phyloP scores from a whole-genome alignment of 371 early-diverging fungal species.

The Apophysomyces sp. region DNA sequence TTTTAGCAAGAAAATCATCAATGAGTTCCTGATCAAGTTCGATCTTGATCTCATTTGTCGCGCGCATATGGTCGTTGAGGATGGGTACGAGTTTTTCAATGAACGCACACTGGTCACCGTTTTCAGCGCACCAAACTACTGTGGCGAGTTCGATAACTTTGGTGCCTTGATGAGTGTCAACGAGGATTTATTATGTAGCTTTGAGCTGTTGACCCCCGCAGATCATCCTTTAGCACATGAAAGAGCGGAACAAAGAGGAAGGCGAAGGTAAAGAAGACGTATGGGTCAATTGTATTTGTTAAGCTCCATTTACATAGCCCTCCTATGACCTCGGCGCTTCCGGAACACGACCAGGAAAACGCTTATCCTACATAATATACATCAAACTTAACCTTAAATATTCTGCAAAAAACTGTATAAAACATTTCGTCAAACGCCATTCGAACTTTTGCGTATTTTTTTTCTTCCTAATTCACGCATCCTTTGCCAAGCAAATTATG shows the following conservation, averaged over 20 bases:
- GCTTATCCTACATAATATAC: neutral
- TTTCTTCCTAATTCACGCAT: neutral
- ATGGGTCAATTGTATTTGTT: neutral
- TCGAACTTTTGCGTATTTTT: neutral
- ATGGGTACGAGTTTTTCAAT: conserved; percentile 98
- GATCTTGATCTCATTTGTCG: conserved; percentile 95
- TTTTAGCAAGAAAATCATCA: conserved; percentile 90
- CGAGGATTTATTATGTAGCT: conserved; percentile 90
- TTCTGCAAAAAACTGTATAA: neutral
- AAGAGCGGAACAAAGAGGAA: conserved; percentile 17
- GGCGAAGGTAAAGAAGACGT: conserved; percentile 9
- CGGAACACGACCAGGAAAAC: neutral
- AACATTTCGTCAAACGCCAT: neutral
- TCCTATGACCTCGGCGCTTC: neutral
- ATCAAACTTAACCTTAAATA: neutral
- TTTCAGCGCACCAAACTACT: conserved; percentile 98
- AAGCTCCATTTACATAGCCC: neutral
- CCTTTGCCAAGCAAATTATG: neutral
- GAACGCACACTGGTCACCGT: conserved; percentile 94
- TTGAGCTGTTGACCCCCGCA: conserved; percentile 59
- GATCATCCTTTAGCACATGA: conserved; percentile 43
- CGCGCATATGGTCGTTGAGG: conserved; percentile 98
- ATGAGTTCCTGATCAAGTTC: conserved; percentile 86
- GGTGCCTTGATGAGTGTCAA: conserved; percentile 97
- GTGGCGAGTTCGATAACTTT: conserved; percentile 98